A percentile compares a stretch with the other conserved stretches of the same genome.
Evolutionary conservation across 2,329 filamentous ascomycete genomes (phyloP).

Genomic region (Scedosporium dehoogii): DNA sequence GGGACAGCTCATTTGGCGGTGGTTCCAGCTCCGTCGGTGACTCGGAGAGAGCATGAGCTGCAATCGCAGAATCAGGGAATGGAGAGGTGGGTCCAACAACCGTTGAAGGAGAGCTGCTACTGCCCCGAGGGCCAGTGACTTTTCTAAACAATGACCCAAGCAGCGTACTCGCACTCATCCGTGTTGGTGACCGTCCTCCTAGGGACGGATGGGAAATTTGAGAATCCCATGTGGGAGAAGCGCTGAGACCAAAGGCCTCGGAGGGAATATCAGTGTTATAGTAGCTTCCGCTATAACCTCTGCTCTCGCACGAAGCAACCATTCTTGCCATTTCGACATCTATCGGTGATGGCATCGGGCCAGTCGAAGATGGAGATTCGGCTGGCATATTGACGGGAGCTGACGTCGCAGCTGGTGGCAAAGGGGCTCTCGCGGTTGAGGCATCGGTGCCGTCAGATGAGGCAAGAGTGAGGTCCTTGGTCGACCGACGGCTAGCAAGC

Average conservation of each 20-base stretch:
- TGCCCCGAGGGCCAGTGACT: slow-evolving; percentile 6
- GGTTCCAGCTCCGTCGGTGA: slow-evolving; percentile 8
- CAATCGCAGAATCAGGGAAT: slow-evolving; percentile 1
- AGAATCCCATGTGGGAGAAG: not conserved
- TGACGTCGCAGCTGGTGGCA: not conserved
- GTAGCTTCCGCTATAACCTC: slow-evolving; percentile 8
- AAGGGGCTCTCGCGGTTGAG: not conserved
- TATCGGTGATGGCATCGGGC: not conserved
- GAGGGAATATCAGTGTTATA: slow-evolving; percentile 9
- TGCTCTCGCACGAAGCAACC: slow-evolving; percentile 5
- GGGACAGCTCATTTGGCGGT: not conserved
- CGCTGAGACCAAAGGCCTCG: slow-evolving; percentile 8
- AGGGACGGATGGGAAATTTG: not conserved
- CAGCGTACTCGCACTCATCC: slow-evolving; percentile 4
- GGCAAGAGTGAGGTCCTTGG: slow-evolving; percentile 4
- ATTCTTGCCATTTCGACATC: slow-evolving; percentile 3
- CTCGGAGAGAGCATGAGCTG: slow-evolving; percentile 7
- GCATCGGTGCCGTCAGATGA: slow-evolving; percentile 2
- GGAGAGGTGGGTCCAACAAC: not conserved
- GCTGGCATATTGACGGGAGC: not conserved
- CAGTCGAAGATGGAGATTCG: not conserved
- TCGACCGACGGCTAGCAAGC: not conserved
- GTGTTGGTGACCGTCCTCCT: slow-evolving; percentile 4
- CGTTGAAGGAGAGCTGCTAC: not conserved
- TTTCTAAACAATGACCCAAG: not conserved